Base-by-base conservation (phyloP, 2,329 filamentous ascomycete genomes). In the Keithomyces neogunnii region DNA sequence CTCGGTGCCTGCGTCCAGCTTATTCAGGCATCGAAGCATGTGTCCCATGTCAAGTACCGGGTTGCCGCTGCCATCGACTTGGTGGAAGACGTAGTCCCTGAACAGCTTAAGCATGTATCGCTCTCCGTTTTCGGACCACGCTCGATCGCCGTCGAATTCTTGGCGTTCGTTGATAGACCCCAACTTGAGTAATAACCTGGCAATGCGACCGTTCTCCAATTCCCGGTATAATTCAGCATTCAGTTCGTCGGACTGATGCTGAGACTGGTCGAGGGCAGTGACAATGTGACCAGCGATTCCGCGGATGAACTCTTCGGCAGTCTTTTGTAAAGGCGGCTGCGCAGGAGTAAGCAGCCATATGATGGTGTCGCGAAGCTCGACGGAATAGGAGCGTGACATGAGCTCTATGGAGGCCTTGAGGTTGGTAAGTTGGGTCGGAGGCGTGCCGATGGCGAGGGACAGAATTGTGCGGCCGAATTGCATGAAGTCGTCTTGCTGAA, bases 81-180 rank as follows among this genome's bases (percentile, higher is more conserved):
- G 91, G 67, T 99, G 93, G 70, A 97, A 99, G 40, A 96, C 89
- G 61, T 95, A 97, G 69, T 99, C 93, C 47, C 93, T 82, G 74
- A 97, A 97, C 7, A 99, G 78, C 70, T 96, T 96, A 57, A 99
- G 76, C 64, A 89, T 87, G 66, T 96, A 97, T 31, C 91, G 82
- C 61, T 96, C 89, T 30, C 92, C 92, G 46, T 88, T 93, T 67
- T 97, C 92, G 4, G 89, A 88, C 92, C 93, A 99, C 47, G 81
- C 76, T 0, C 78, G 73, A 55, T 91, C 86, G 40, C 84, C 82
- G 49, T 89, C 87, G 55, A 87, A 86, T 63, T 97, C 92, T 1
- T 86, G 88, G 9, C 93, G 83, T 67, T 99, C 93, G 62, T 93
- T 93, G 64, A 99, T 83, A 52, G 88, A 80, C 54, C 88, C 89